These are phyloP conservation scores for Malus fusca DNA, from an alignment of 306 rosid species.

Conservation along the genomic window DNA sequence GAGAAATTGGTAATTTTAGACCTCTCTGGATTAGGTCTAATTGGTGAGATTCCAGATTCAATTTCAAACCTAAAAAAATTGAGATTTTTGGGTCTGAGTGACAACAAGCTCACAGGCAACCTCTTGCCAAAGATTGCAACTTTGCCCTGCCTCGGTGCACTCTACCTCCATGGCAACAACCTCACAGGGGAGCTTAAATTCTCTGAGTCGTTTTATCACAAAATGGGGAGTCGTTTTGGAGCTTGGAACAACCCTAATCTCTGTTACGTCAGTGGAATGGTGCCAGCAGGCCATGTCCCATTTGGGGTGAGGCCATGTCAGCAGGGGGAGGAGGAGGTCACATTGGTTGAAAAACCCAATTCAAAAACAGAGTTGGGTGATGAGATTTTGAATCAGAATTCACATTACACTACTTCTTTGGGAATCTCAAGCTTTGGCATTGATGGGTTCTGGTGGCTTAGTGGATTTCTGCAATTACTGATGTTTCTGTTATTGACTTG, in stretches of 20 bases:
- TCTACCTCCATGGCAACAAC: constrained; percentile 75
- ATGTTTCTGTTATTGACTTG: constrained; percentile 20
- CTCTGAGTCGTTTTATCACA: constrained; percentile 47
- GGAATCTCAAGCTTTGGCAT: constrained; percentile 30
- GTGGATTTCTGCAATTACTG: constrained; percentile 21
- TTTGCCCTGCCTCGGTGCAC: constrained; percentile 60
- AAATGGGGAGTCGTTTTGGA: constrained; percentile 81
- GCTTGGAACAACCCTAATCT: constrained; percentile 78
- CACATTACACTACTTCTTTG: constrained; percentile 30
- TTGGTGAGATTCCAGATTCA: constrained; percentile 78
- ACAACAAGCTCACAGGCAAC: constrained; percentile 67
- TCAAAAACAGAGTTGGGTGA: constrained; percentile 19
- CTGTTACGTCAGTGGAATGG: constrained; percentile 44
- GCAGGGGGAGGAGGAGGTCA: constrained; percentile 24
- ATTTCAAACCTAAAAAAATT: constrained; percentile 51
- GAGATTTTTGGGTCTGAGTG: constrained; percentile 73
- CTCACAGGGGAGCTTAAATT: constrained; percentile 62
- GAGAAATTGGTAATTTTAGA: constrained; percentile 60
- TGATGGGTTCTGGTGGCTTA: constrained; percentile 42
- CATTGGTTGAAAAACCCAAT: constrained; percentile 26
- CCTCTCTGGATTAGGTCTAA: constrained; percentile 53
- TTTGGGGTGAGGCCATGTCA: constrained; percentile 77
- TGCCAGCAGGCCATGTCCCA: constrained; percentile 40
- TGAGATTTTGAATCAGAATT: constrained; percentile 20
- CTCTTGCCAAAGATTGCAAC: constrained; percentile 55